Evolutionary conservation across 768 basidiomycete genomes (phyloP).

Genomic region (Lentinula detonsa): DNA sequence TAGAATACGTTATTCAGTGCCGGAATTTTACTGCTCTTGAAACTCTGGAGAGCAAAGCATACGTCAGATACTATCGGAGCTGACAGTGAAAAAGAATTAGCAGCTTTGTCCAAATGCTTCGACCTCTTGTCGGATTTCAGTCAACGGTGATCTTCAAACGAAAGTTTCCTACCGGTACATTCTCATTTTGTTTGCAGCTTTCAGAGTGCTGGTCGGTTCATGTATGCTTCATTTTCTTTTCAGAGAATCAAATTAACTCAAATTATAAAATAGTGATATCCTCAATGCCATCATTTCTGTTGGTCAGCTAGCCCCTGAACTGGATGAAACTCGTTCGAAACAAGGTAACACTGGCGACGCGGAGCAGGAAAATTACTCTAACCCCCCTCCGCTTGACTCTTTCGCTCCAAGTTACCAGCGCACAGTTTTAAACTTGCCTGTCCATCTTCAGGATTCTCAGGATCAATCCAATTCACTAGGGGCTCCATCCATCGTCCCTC

Average conservation of each 20-base stretch:
- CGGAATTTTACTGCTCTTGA: constrained; percentile 40
- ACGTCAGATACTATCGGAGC: constrained; percentile 23
- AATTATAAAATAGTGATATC: not conserved
- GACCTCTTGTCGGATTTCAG: not conserved
- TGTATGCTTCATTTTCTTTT: constrained; percentile 25
- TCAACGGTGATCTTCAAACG: not conserved
- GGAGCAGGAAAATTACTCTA: not conserved
- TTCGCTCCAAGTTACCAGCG: not conserved
- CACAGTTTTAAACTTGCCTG: not conserved
- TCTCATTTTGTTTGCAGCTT: constrained; percentile 22
- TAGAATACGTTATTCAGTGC: constrained; percentile 25
- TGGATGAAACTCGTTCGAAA: not conserved
- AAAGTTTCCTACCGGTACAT: not conserved
- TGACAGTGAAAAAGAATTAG: constrained; percentile 39
- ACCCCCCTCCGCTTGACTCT: not conserved
- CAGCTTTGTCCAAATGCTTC: constrained; percentile 43
- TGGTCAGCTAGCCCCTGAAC: not conserved
- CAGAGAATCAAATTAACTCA: not conserved
- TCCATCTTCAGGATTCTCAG: not conserved
- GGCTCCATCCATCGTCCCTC: not conserved
- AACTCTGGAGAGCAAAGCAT: constrained; percentile 40
- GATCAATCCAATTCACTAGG: not conserved
- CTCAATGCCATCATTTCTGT: not conserved
- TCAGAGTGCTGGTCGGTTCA: constrained; percentile 41
- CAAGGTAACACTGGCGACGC: not conserved